phyloP scores from a whole-genome alignment of 768 basidiomycete species.

The Sistotremastrum suecicum region DNA sequence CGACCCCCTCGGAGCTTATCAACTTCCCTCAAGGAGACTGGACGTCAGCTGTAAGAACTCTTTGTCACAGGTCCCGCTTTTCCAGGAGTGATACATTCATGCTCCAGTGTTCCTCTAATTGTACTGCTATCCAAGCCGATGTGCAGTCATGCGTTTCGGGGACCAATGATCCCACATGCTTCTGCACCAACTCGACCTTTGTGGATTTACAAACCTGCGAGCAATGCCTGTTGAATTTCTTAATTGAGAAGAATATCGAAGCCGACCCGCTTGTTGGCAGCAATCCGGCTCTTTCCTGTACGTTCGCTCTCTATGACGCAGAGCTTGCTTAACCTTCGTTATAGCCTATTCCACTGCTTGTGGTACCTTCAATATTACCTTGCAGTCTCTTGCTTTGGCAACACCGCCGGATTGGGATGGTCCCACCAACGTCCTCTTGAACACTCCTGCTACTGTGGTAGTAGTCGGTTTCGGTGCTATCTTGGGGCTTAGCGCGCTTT shows the following conservation, averaged over 20 bases:
- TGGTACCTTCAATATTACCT: constrained; percentile 19
- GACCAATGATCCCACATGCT: constrained; percentile 28
- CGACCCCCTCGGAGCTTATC: too few relatives aligned
- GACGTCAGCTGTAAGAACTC: too few relatives aligned
- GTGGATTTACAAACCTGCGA: constrained; percentile 36
- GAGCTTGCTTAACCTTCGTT: constrained; percentile 4
- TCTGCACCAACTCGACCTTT: constrained; percentile 35
- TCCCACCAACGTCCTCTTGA: constrained; percentile 34
- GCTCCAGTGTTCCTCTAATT: too few relatives aligned
- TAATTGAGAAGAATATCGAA: constrained; percentile 36
- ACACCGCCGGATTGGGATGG: constrained; percentile 49
- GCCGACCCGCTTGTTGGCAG: constrained; percentile 46
- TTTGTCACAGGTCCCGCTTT: too few relatives aligned
- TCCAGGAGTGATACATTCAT: too few relatives aligned
- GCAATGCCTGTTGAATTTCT: constrained; percentile 48
- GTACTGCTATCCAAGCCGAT: too few relatives aligned
- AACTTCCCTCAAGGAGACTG: too few relatives aligned
- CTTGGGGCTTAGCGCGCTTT: constrained; percentile 34
- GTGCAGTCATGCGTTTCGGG: too few relatives aligned
- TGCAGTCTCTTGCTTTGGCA: constrained; percentile 24
- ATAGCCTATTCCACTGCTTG: constrained; percentile 47
- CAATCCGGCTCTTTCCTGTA: constrained; percentile 42
- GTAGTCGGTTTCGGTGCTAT: constrained; percentile 27
- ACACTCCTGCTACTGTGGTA: constrained; percentile 27
- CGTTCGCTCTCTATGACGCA: constrained; percentile 7